Evolutionary conservation across 495 filamentous ascomycete species (phyloP).

Genomic region (Hypoxylon cercidicola): DNA sequence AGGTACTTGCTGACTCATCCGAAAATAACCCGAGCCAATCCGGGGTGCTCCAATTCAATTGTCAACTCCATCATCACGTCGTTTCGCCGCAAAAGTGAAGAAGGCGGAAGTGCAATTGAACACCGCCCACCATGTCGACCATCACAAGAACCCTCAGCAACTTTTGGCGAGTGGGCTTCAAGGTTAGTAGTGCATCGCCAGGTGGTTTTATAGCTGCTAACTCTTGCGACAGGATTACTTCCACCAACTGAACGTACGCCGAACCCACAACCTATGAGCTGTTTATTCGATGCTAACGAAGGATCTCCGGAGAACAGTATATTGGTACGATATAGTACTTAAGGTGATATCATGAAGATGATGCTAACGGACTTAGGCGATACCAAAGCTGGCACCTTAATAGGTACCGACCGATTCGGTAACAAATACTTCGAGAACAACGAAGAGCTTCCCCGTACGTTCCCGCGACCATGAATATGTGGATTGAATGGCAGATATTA

Average conservation of each 20-base stretch:
- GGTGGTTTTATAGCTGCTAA: slow-evolving; percentile 16
- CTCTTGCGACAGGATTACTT: slow-evolving; percentile 73
- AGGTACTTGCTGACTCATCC: slow-evolving; percentile 6
- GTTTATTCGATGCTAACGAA: slow-evolving; percentile 43
- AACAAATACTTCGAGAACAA: slow-evolving; percentile 98
- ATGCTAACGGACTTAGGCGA: slow-evolving; percentile 73
- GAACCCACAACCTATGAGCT: slow-evolving; percentile 17
- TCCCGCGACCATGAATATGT: neutral
- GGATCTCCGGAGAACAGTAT: slow-evolving; percentile 60
- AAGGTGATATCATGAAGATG: neutral
- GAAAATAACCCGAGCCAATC: slow-evolving; percentile 21
- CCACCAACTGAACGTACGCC: slow-evolving; percentile 90
- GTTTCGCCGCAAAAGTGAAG: slow-evolving; percentile 15
- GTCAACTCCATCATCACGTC: slow-evolving; percentile 14
- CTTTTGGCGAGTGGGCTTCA: slow-evolving; percentile 85
- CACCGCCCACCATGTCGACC: slow-evolving; percentile 83
- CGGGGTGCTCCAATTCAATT: slow-evolving; percentile 14
- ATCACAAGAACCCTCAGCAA: slow-evolving; percentile 87
- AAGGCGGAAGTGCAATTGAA: slow-evolving; percentile 40
- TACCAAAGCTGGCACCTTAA: slow-evolving; percentile 91
- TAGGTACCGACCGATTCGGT: slow-evolving; percentile 88
- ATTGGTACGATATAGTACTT: slow-evolving; percentile 63
- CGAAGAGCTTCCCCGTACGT: slow-evolving; percentile 91
- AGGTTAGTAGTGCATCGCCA: slow-evolving; percentile 61
- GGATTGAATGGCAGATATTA: slow-evolving; percentile 26